Evolutionary conservation across 768 basidiomycete genomes (phyloP), one percentile per base, ranked within the genome.

Genomic region (Podaxis sp.): DNA sequence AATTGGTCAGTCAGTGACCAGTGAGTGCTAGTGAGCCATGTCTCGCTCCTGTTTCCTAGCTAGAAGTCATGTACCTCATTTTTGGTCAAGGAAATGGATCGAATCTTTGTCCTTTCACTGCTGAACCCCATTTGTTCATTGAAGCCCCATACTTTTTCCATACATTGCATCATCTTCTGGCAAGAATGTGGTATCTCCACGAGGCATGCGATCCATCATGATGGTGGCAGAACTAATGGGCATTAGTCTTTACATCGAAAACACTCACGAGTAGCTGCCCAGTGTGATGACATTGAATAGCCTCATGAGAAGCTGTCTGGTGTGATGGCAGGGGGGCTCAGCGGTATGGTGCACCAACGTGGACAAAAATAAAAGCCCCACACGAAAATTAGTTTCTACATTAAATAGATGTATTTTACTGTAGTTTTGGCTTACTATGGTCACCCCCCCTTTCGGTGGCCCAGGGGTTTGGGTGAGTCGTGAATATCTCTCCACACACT

Each of bases 111-210:
- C 7, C 83, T 94, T 46, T 85, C 88, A 2, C 79, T 94, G 13
- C 80, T 95, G 36, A 94, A 94, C 72, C 92, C 94, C 71, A 90
- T 82, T 4, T 91, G 94, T 72, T 85, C 85, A 59, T 68, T 83
- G 89, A 57, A 87, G 86, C 2, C 82, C 95, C 55, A 78, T 85
- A 33, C 85, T 94, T 67, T 82, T 85, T 12, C 74, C 92, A 65
- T 93, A 88, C 73, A 79, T 95, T 65, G 80, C 85, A 27, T 88
- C 89, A 3, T 72, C 79, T 8, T 84, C 83, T 24, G 80, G 77
- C 55, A 81, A 80, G 24, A 84, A 90, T 69, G 69, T 87, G 13
- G 79, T 94, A 22, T 85, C 87, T 37, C 85, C 93, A 1, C 74
- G 77, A 61, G 91, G 91, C 38, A 85, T 96, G 80, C 74, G 76